Evolutionary conservation across 768 basidiomycete genomes (phyloP), one percentile per base, ranked within the genome.

Genomic region (Rhizopogon roseolus): DNA sequence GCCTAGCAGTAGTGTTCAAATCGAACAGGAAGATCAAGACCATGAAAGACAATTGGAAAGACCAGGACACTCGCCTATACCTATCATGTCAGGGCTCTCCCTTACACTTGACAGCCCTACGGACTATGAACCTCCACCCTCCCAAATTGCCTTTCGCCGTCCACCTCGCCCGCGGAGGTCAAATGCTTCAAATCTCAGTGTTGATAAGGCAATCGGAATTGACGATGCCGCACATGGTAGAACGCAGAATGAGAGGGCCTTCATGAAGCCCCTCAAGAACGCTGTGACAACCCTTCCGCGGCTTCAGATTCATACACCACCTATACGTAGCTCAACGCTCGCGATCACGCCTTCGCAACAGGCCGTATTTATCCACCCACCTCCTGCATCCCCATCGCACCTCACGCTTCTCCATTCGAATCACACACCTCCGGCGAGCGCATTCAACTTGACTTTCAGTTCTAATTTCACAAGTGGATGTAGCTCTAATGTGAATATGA

Each of bases 111-210:
- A 64, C 46, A 60, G 66, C 17, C 80, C 84, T 57, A 62, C 75
- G 1, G 72, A 80, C 16, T 81, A 82, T 6, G 88, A 87, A 0
- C 84, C 86, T 3, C 83, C 86, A 0, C 86, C 88, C 1, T 86
- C 85, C 4, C 80, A 82, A 32, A 68, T 82, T 40, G 66, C 71
- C 7, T 86, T 87, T 72, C 66, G 60, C 25, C 64, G 79, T 3
- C 75, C 77, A 6, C 76, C 79, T 11, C 81, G 79, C 3, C 76
- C 76, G 32, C 72, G 81, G 22, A 77, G 82, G 42, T 84, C 86
- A 11, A 88, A 85, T 54, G 79, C 74, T 3, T 83, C 86, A 4
- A 80, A 81, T 53, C 75, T 89, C 29, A 76, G 83, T 6, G 2
- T 22, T 36, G 46, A 48, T 9, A 16, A 36, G 19, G 9, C 14